phyloP scores from a whole-genome alignment of 139 green algal genomes.

The Micractinium conductrix region DNA sequence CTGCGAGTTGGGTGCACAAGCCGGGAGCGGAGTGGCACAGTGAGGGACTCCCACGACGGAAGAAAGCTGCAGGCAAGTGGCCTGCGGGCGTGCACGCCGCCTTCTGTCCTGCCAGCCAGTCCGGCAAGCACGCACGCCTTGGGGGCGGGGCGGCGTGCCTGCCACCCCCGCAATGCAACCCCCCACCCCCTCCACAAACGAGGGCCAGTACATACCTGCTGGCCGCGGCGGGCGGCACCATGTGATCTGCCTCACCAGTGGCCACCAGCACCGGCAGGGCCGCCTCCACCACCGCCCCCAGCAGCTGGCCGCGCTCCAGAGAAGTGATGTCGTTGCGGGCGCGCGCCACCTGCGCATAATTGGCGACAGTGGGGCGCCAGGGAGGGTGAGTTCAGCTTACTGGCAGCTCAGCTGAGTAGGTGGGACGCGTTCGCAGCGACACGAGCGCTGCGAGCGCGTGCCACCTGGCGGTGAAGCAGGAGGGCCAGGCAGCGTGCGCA shows the following conservation, averaged over 20 bases:
- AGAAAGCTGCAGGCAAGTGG: background rate
- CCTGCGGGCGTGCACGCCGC: background rate
- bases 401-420: background rate
- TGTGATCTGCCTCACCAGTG: conserved; percentile 59
- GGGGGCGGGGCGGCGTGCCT: background rate
- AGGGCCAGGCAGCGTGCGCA: background rate
- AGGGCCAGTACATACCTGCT: background rate
- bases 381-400: background rate
- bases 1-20: background rate
- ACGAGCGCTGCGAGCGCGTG: background rate
- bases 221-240: conserved; percentile 49
- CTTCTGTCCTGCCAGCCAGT: too few relatives aligned
- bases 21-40: background rate
- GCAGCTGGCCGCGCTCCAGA: conserved; percentile 21
- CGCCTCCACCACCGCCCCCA: background rate
- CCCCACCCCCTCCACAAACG: background rate
- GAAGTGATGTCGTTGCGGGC: background rate
- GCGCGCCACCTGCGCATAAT: conserved; percentile 15
- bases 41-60: too few relatives aligned
- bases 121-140: background rate
- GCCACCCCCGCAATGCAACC: background rate
- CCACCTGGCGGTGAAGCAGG: background rate
- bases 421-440: background rate
- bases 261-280: conserved; percentile 1
- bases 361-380: background rate